Evolutionary conservation across 139 green algal species (phyloP), one percentile per base, ranked within the genome.

Genomic region (Raphidocelis subcapitata): DNA sequence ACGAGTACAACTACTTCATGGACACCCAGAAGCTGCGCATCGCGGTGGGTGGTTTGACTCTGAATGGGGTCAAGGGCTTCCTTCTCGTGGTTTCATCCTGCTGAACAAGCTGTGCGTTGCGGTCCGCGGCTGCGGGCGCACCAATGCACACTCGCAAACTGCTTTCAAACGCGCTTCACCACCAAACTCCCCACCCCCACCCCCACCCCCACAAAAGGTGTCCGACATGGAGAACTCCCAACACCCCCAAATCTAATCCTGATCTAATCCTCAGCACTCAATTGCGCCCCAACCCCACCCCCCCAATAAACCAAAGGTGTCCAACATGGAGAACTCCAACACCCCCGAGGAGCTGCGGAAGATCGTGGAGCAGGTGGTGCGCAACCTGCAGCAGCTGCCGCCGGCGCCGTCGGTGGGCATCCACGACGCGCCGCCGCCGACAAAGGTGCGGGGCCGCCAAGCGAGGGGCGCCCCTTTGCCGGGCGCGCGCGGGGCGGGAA

Each of bases 241-340:
- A n/a, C n/a, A n/a, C n/a, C n/a, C n/a, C n/a, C n/a, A n/a, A n/a
- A n/a, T n/a, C n/a, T n/a, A n/a, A n/a, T n/a, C n/a, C n/a, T n/a
- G n/a, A n/a, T n/a, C n/a, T n/a, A n/a, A n/a, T n/a, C n/a, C n/a
- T n/a, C n/a, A n/a, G n/a, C n/a, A 44, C 47, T 26, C 36, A 41
- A 20, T 20, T 69, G 37, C 41, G 8, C 41, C 41, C 41, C 12
- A 8, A 21, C 63, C 33, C 23, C 23, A 23, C 65, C 3, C 36
- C 2, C 64, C 4, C 41, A 29, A 21, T 41, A 41, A 14, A 1
- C 28, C 32, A 28, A 60, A 81, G 60, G 84, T 89, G 29, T 89
- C 69, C 75, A 97, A 97, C 85, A 98, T 98, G 92, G 91, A 96
- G 79, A 98, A 98, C 80, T 77, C 77, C 76, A 98, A 98, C 87